phyloP scores from a whole-genome alignment of 2,329 filamentous ascomycete species.

The Alternaria sp. region DNA sequence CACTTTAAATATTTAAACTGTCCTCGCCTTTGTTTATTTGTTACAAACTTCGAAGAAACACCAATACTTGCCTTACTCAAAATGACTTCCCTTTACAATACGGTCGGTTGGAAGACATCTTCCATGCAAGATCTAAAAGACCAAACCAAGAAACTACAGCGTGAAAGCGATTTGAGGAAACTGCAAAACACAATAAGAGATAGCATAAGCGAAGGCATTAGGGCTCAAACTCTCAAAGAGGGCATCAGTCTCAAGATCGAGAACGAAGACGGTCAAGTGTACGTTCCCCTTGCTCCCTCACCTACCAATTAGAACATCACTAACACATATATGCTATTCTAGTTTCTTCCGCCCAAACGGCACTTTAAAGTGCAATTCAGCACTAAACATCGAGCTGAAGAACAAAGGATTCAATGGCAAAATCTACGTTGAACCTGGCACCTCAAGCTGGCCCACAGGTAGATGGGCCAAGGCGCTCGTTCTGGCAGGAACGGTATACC shows the following conservation, averaged over 20 bases:
- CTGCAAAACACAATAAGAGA: background rate
- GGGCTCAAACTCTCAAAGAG: background rate
- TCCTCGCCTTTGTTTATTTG: background rate
- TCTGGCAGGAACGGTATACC: background rate
- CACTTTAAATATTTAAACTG: background rate
- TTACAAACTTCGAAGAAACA: background rate
- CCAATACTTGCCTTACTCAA: background rate
- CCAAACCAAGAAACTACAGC: background rate
- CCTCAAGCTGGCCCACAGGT: background rate
- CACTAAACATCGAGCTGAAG: background rate
- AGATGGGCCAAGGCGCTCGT: background rate
- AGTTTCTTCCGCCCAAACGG: background rate
- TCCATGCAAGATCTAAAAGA: background rate
- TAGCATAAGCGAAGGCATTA: background rate
- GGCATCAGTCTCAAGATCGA: background rate
- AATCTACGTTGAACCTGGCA: background rate
- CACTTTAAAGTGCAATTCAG: background rate
- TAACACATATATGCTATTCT: background rate
- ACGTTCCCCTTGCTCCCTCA: background rate
- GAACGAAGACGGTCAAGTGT: background rate
- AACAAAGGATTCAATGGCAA: background rate
- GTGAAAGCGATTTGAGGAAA: background rate
- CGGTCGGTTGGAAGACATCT: background rate
- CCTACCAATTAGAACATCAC: accelerated
- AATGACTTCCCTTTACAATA: background rate